A percentile compares a stretch with the other conserved stretches of the same genome.
phyloP scores from a whole-genome alignment of 179 eudicot genomes.

The Beta corolliflora region DNA sequence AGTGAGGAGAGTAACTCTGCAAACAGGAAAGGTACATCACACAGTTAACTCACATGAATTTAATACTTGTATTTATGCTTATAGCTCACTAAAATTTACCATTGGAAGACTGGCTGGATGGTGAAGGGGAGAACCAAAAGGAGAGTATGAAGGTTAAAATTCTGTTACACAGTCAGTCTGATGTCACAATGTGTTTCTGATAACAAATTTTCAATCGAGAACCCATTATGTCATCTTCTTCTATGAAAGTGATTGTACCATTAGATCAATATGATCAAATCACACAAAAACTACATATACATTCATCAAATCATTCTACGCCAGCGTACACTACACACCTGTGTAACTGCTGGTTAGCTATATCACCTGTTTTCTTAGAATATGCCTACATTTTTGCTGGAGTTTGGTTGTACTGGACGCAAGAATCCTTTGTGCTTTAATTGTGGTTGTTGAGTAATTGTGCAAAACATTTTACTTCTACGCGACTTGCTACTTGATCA shows the following conservation, averaged over 20 bases:
- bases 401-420: not conserved
- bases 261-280: not conserved
- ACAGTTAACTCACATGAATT: not conserved
- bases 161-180: too few species aligned
- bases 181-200: too few species aligned
- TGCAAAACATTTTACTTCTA: not conserved
- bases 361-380: not conserved
- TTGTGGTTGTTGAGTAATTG: not conserved
- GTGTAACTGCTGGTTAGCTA: not conserved
- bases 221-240: too few species aligned
- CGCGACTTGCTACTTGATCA: not conserved
- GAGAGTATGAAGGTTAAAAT: too few species aligned
- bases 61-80: not conserved
- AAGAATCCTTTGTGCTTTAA: not conserved
- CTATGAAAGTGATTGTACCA: too few species aligned
- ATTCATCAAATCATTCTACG: not conserved
- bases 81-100: not conserved
- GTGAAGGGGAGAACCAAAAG: not conserved
- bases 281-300: not conserved
- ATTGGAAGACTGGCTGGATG: not conserved
- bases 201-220: too few species aligned
- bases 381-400: not conserved
- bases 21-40: slow-evolving; percentile 74
- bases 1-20: slow-evolving; percentile 73
- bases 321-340: not conserved